Conservation (phyloP, 305 asterid species). For the Fraxinus latifolia region DNA sequence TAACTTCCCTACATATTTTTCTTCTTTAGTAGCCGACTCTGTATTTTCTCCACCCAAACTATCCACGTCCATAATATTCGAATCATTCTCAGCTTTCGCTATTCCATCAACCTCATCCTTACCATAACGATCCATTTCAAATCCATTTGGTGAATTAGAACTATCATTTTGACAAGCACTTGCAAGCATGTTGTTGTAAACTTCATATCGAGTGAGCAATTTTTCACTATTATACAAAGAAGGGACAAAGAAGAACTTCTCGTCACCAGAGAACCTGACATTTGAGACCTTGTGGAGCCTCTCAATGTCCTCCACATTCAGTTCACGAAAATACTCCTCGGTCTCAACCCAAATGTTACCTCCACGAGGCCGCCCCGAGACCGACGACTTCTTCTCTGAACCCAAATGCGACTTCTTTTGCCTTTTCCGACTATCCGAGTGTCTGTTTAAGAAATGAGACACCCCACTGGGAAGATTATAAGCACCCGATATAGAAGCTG, state of each 20-base stretch:
- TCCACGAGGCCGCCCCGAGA: slow-evolving; percentile 48
- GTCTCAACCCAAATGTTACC: slow-evolving; percentile 66
- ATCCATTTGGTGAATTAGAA: slow-evolving; percentile 29
- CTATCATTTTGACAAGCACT: slow-evolving; percentile 25
- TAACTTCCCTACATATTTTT: background rate
- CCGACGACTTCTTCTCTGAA: slow-evolving; percentile 57
- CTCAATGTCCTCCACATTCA: slow-evolving; percentile 61
- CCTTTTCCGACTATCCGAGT: slow-evolving; percentile 67
- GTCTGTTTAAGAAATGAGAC: slow-evolving; percentile 56
- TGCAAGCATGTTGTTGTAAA: slow-evolving; percentile 31
- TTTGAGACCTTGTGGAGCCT: slow-evolving; percentile 43
- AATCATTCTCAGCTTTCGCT: slow-evolving; percentile 40
- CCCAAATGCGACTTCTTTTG: slow-evolving; percentile 73
- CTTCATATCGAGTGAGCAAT: slow-evolving; percentile 24
- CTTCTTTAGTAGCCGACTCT: slow-evolving; percentile 25
- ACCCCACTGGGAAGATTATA: slow-evolving; percentile 60
- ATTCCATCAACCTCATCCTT: slow-evolving; percentile 28
- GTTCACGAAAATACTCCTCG: slow-evolving; percentile 79
- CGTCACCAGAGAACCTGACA: slow-evolving; percentile 35
- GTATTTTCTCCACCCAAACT: slow-evolving; percentile 34
- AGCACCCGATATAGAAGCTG: slow-evolving; percentile 37
- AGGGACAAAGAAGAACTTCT: slow-evolving; percentile 53
- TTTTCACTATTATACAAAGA: slow-evolving; percentile 30
- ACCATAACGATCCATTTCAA: slow-evolving; percentile 25
- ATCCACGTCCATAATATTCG: slow-evolving; percentile 52